Evolutionary conservation across 331 rosid genomes (phyloP), one percentile per base, ranked within the genome.

Genomic region (Acacia pycnantha): DNA sequence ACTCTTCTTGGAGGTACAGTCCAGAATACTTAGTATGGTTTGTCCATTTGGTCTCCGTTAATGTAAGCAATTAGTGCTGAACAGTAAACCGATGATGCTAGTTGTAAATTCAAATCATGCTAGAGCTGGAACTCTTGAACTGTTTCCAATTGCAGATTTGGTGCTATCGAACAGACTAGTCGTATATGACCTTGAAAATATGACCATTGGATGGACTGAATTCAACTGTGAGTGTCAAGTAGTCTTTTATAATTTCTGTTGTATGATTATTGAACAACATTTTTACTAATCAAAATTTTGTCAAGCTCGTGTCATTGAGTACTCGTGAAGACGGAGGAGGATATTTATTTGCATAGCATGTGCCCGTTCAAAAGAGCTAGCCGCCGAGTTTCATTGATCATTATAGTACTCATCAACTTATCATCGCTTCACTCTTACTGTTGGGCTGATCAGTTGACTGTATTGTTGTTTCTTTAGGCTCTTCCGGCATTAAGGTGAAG

Each of bases 1-100:
- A 84, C 87, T 78, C 90, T 94, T 86, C 91, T 96, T 70, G 99
- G 99, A 92, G 99, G 99, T 96, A 82, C 79, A 46, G 46, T 72
- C 65, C 64, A 68, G 41, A 53, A 46, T 79, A 67, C 46, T 58
- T 73, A 27, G 53, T 47, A 21, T 68, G 76, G 62, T 73, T 80
- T 73, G 71, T 79, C 78, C 50, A 71, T 56, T 54, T 69, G 15
- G 29, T 79, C 54, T 64, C 64, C 9, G 3, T 22, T 19, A 58
- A 64, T 61, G 73, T 29, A 46, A 37, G 74, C 62, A 29, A 46
- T 29, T 72, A 62, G 40, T 51, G 46, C 31, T 67, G 46, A 37
- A 65, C 15, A 24, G 0, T 16, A 18, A 66, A 8, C 19, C 15
- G 43, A 41, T 62, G 58, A 40, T 47, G 53, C 66, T 68, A 41